Conservation (phyloP, 192 early-diverging fungal genomes). For the Dimargaris xerosporica region DNA sequence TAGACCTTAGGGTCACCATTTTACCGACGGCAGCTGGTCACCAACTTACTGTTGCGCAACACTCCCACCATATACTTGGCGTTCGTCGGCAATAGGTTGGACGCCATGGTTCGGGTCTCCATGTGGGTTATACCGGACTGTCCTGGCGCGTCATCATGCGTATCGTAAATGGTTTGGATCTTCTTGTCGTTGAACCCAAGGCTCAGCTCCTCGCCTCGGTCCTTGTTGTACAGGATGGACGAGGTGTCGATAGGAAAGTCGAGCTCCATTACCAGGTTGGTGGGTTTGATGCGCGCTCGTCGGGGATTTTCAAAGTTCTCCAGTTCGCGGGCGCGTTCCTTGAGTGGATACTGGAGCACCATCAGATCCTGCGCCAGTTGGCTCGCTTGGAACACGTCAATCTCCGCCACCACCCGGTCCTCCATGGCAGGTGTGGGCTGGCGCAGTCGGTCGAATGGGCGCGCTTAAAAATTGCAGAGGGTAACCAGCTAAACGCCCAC, state of each 20-base stretch:
- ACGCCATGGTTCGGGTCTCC: slow-evolving; percentile 66
- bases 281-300: slow-evolving; percentile 66
- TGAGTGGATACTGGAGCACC: slow-evolving; percentile 73
- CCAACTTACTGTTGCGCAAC: slow-evolving; percentile 42
- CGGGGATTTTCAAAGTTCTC: slow-evolving; percentile 33
- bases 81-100: slow-evolving; percentile 55
- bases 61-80: slow-evolving; percentile 77
- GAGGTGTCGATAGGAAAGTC: slow-evolving; percentile 67
- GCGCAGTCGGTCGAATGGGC: too few species aligned
- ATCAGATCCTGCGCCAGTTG: slow-evolving; percentile 51
- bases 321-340: slow-evolving; percentile 20
- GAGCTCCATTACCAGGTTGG: slow-evolving; percentile 66
- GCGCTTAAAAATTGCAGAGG: too few species aligned
- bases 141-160: slow-evolving; percentile 26
- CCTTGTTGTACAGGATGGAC: slow-evolving; percentile 54
- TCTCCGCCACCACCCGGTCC: slow-evolving; percentile 54
- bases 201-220: slow-evolving; percentile 62
- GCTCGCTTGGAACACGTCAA: slow-evolving; percentile 66
- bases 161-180: slow-evolving; percentile 42
- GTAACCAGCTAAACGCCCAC: too few species aligned
- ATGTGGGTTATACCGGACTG: slow-evolving; percentile 34
- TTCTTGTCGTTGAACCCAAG: slow-evolving; percentile 57
- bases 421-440: slow-evolving; percentile 18
- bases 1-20: slow-evolving; percentile 1
- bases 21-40: background rate